Evolutionary conservation across 192 early-diverging fungal species (phyloP), one percentile per base, ranked within the genome.

Genomic region (Gonapodya sp.): DNA sequence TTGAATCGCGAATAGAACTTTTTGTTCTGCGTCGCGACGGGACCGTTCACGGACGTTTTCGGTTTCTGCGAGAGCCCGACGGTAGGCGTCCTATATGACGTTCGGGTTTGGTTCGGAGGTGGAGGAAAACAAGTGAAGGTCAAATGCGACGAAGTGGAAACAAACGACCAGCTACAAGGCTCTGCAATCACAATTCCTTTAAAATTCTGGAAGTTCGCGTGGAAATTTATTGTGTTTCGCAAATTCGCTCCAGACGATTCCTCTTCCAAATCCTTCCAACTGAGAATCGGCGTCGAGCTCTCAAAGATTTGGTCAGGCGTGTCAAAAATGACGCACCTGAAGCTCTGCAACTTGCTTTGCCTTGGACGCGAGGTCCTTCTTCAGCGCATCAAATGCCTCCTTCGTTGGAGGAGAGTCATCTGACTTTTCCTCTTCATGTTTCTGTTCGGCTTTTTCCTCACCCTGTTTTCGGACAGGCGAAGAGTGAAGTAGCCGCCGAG

Each of bases 11-110:
- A 92, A 99, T 2, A 91, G 86, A 73, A 93, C 90, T 75, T 92
- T 90, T 36, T 91, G 89, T 31, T 93, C 91, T 16, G 96, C 87
- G 84, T 99, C 98, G 81, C 89, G 91, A 82, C 93, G 92, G 36
- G 94, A 93, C 36, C 97, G 92, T 80, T 91, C 91, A 36, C 97
- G 94, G 34, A 98, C 85, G 88, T 99, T 99, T 87, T 99, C 98
- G 83, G 93, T 91, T 73, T 99, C 98, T 30, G 98, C 98, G 34
- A 99, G 89, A 73, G 93, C 92, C 79, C 96, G 93, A 81, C 95
- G 87, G 85, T 98, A 96, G 32, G 89, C 87, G 84, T 98, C 96
- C 94, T 96, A 78, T 75, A n/a, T n/a, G n/a, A n/a, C n/a, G n/a
- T n/a, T 31, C 34, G 35, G 34, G 36, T 24, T 79, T 81, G 36